Conservation (phyloP, 1,284 basidiomycete genomes). For the Cystobasidium sp. region DNA sequence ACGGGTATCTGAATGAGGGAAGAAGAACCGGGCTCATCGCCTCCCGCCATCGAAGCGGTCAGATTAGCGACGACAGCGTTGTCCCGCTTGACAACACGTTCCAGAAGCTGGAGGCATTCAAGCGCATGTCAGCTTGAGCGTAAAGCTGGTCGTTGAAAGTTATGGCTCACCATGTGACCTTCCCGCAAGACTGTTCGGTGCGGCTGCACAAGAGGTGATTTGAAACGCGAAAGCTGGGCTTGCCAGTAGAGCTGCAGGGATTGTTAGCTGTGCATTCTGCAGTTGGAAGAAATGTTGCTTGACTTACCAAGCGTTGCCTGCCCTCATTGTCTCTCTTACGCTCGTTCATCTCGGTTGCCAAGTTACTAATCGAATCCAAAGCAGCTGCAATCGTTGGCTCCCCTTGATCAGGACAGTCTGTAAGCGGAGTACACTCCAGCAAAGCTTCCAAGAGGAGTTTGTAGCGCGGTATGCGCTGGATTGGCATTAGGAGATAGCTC, state of each 20-base stretch:
- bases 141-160: conserved; percentile 78
- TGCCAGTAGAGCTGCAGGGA: conserved; percentile 66
- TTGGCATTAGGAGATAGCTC: conserved; percentile 89
- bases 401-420: conserved; percentile 26
- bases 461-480: conserved; percentile 96
- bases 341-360: conserved; percentile 95
- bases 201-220: conserved; percentile 94
- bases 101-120: conserved; percentile 64
- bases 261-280: conserved; percentile 19
- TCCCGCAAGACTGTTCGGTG: conserved; percentile 71
- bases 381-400: conserved; percentile 74
- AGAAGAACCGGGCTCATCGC: conserved; percentile 60
- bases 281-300: conserved; percentile 56
- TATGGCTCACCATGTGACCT: conserved; percentile 52
- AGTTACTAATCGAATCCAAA: conserved; percentile 76
- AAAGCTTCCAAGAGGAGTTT: conserved; percentile 66
- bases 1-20: conserved; percentile 84
- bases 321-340: conserved; percentile 92
- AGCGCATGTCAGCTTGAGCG: neutral
- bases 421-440: conserved; percentile 47
- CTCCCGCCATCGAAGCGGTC: conserved; percentile 62
- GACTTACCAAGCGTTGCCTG: conserved; percentile 73
- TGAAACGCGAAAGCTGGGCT: conserved; percentile 82
- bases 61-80: conserved; percentile 57
- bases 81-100: conserved; percentile 86